Evolutionary conservation across 768 basidiomycete species (phyloP), one percentile per base, ranked within the genome.

Genomic region (Boletus pseudopeckii): DNA sequence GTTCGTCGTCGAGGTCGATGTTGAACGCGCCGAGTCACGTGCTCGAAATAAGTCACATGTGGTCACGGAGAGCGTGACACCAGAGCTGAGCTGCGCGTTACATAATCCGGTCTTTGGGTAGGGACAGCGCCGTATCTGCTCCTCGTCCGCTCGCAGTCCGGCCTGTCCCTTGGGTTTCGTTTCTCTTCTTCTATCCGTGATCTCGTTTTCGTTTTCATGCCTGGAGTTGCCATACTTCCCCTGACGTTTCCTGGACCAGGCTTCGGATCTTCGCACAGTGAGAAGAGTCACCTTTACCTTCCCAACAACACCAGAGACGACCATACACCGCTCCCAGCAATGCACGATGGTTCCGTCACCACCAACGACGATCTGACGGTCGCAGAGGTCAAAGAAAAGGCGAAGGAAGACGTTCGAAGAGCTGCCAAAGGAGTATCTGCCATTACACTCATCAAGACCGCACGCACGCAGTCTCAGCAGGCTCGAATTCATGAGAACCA

Each of bases 341-440:
- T 77, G 75, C 72, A 72, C 60, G 73, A 77, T 75, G 75, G 73
- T 50, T 57, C 60, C 36, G 30, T 57, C 39, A 39, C 48, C 34
- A 33, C 61, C 26, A 53, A 53, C 32, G 69, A 72, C 38, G 63
- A 62, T 54, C 62, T 73, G 39, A 66, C 75, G 15, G 72, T 79
- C 50, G 69, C 75, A 40, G 80, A 80, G 45, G 74, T 81, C 61
- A 81, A 79, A 63, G 73, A 75, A 46, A 70, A 61, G 55, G 79
- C 76, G 7, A 80, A 72, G 60, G 72, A 71, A 46, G 69, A 72
- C 53, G 83, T 83, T 13, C 71, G 73, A 36, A 79, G 76, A 50
- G 75, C 77, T 48, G 79, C 80, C 44, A 78, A 76, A 58, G 84
- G 84, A n/a, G 78, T 78, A 40, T 82, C 86, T 9, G 74, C 85